Base-by-base conservation (phyloP, 768 basidiomycete species). In the Russula dissimulans region DNA sequence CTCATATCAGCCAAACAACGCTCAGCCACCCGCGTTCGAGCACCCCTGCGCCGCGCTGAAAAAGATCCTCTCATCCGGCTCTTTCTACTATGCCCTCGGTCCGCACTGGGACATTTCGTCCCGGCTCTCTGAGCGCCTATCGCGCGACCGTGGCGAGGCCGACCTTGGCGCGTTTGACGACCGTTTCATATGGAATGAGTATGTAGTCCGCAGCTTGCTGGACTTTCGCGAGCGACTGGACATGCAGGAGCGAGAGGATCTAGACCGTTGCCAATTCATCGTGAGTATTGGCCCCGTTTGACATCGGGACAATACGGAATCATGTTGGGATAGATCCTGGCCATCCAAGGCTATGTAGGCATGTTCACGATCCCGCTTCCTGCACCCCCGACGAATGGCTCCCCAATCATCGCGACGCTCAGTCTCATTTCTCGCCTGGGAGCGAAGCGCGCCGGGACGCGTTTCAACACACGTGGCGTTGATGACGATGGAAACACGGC, bases 401-500 rank as follows among this genome's bases (percentile, higher is more conserved):
- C 81, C 36, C 91, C 86, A 7, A 78, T 79, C 18, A 77, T 90
- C 60, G 88, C 83, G 4, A 89, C 89, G 1, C 71, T 97, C 22
- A 82, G 86, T 4, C 74, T 99, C 58, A 87, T 97, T 52, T 92
- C 89, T 12, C 79, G 97, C 43, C 78, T 98, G 5, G 87, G 94
- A 10, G 95, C 91, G 86, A 95, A 92, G 74, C 81, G 95, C 65
- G 95, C 97, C 29, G 97, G 97, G 3, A 97, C 97, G 18, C 83
- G 97, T 42, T 99, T 98, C 76, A 97, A 97, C 71, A 94, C 94
- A 12, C 82, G 95, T 59, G 95, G 95, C 2, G 89, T 98, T 10
- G 95, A 97, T 69, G 95, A 97, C 69, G 90, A 94, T 64, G 93
- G 95, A 41, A 86, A 94, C 69, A 88, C 87, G 34, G 95, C 95